A percentile compares a stretch with the other conserved stretches of the same genome.
phyloP scores from a whole-genome alignment of 2,329 filamentous ascomycete species.

The Clarireedia paspali region DNA sequence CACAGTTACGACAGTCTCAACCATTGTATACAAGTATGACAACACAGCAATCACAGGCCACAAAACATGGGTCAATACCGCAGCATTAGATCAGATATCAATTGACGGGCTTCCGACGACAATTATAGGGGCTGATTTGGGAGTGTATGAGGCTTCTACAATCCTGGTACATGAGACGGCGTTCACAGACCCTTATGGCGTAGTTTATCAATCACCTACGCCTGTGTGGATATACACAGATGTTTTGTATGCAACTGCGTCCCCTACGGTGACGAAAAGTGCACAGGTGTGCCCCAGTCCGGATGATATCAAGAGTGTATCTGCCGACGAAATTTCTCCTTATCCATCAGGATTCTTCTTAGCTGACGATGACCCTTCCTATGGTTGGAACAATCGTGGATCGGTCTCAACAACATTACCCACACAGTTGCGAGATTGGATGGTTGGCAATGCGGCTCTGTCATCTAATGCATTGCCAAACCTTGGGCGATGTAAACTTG shows the following conservation, averaged over 20 bases:
- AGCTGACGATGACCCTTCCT: background rate
- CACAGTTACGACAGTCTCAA: constrained; percentile 13
- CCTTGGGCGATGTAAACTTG: constrained; percentile 8
- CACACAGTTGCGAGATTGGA: constrained; percentile 9
- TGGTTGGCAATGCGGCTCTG: constrained; percentile 7
- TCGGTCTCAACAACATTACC: constrained; percentile 6
- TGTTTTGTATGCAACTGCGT: constrained; percentile 1
- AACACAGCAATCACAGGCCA: constrained; percentile 10
- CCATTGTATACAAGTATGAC: constrained; percentile 12
- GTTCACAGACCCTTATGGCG: constrained; percentile 16
- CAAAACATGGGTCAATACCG: constrained; percentile 6
- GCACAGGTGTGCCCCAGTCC: constrained; percentile 5
- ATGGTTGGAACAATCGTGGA: constrained; percentile 3
- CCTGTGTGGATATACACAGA: constrained; percentile 11
- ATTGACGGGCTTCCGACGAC: constrained; percentile 6
- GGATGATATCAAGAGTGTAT: background rate
- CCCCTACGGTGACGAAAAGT: background rate
- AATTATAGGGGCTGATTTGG: constrained; percentile 6
- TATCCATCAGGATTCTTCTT: constrained; percentile 11
- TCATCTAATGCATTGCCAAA: background rate
- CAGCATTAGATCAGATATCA: background rate
- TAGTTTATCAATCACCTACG: constrained; percentile 12
- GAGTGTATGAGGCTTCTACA: constrained; percentile 6
- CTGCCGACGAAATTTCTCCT: constrained; percentile 3
- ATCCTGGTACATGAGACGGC: constrained; percentile 11